Percentiles rank a stretch among this genome's conserved stretches.
These are phyloP conservation scores for Pseudogymnoascus sp. DNA, from an alignment of 2,329 filamentous ascomycete species.

Conservation along the genomic window DNA sequence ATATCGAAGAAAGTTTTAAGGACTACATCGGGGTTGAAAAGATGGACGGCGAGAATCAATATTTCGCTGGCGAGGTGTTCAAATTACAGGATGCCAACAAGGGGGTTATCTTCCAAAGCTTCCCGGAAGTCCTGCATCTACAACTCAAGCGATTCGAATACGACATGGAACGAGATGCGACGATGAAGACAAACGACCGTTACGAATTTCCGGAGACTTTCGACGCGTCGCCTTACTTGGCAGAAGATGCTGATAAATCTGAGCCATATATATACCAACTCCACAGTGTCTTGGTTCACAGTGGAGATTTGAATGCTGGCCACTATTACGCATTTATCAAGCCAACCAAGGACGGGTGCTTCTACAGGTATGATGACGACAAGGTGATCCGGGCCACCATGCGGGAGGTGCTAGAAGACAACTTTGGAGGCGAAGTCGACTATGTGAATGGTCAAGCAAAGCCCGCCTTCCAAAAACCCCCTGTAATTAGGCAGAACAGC, in stretches of 20 bases:
- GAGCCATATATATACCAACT: conserved; percentile 88
- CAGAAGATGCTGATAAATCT: conserved; percentile 75
- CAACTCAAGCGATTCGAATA: conserved; percentile 98
- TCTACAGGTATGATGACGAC: conserved; percentile 97
- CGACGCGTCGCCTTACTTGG: conserved; percentile 79
- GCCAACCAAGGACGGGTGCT: conserved; percentile 84
- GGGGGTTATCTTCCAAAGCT: conserved; percentile 92
- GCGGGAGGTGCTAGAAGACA: conserved; percentile 89
- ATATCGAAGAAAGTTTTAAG: conserved; percentile 85
- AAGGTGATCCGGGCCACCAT: conserved; percentile 90
- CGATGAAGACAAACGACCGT: conserved; percentile 97
- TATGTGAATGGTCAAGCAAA: conserved; percentile 33
- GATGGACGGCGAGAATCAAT: conserved; percentile 96
- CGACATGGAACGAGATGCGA: conserved; percentile 88
- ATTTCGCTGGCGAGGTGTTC: conserved; percentile 81
- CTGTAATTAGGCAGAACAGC: conserved; percentile 62
- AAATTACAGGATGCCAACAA: conserved; percentile 96
- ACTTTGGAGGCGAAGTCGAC: conserved; percentile 81
- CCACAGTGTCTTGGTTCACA: conserved; percentile 92
- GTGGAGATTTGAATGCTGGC: conserved; percentile 90
- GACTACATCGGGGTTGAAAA: conserved; percentile 97
- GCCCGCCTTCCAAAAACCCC: conserved; percentile 40
- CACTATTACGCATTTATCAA: conserved; percentile 98
- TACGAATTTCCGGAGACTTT: conserved; percentile 83
- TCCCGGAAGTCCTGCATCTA: conserved; percentile 87